Evolutionary conservation across 2,329 filamentous ascomycete genomes (phyloP), one percentile per base, ranked within the genome.

Genomic region (Helicocarpus griseus): DNA sequence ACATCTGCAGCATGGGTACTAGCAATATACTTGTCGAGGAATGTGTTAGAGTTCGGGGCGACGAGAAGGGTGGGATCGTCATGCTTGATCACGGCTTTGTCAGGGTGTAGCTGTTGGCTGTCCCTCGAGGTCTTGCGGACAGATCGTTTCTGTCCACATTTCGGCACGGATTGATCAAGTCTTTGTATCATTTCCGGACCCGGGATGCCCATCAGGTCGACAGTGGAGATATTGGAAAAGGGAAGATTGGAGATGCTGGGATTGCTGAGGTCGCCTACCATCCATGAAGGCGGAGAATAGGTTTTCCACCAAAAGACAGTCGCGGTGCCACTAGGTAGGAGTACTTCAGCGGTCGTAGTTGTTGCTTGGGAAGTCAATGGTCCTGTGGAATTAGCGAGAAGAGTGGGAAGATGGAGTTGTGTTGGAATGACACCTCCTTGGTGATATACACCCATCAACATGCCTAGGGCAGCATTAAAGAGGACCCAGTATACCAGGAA

Each of bases 271-370:
- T 66, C 63, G 19, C 74, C 75, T 5, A 77, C 63, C 13, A 78
- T 62, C 73, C 76, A 78, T 7, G 69, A 66, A 3, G 76, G 75
- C 2, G 76, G 75, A 7, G 73, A 73, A 57, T 78, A 78, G 2
- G 76, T 77, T 56, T 77, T 77, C 76, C 76, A 78, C 75, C 75
- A 78, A 52, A 77, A 67, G 14, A 75, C 71, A 4, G 69, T 69
- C 7, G 64, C 65, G 8, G 61, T 60, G 40, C 51, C 38, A 13
- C 24, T 26, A 28, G 33, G 14, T 5, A 48, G 41, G 8, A 21
- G 11, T 7, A 24, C 9, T 4, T 33, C 9, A 4, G 17, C 19
- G 28, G 26, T 19, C 39, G 11, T n/a, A 14, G 22, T 22, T 22
- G 9, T n/a, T 24, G 40, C n/a, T n/a, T 4, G 28, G 13, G 51